Base-by-base conservation (phyloP, 1,284 basidiomycete genomes). In the Marasmius fiardii region DNA sequence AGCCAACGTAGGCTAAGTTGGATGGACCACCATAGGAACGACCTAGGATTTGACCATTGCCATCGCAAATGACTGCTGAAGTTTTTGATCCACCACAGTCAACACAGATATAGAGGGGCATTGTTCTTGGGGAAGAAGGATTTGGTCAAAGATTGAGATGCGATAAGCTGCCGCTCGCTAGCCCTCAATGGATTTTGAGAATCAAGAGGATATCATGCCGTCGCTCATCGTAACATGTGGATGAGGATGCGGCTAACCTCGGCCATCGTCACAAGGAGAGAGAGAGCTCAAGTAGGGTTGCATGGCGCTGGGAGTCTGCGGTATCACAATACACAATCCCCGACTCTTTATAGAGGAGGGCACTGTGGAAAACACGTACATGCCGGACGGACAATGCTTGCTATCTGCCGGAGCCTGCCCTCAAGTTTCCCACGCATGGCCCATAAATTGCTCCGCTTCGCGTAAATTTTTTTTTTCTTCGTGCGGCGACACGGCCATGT, bases 1-100 rank as follows among this genome's bases (percentile, higher is more conserved):
- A 61, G 34, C 80, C 78, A 60, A 85, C 75, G 69, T 85, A 85
- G n/a, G 83, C 72, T 64, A 83, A 84, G 67, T 88, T 88, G 58
- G 84, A 86, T 2, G 83, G 85, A 1, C 89, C 89, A 7, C 81
- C 83, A 14, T 74, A 69, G 0, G 81, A 86, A 33, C 84, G 82
- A 0, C 80, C 86, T 49, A 89, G 58, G 63, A 90, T 76, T 2
- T 71, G 69, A 54, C 89, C 87, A 4, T 74, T 59, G 21, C 64
- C 63, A 64, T 85, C 75, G 57, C 75, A 75, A 65, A 93, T 80
- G 59, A 81, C 88, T 8, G 80, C 87, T 23, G 85, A 80, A 6
- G 90, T 91, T 74, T 93, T 93, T 47, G 88, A 88, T 20, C 88
- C 90, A 33, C 90, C 90, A 59, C 90, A 92, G 68, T 92, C 89